Base-by-base conservation (phyloP, 495 filamentous ascomycete genomes). In the Trichoderma virens region DNA sequence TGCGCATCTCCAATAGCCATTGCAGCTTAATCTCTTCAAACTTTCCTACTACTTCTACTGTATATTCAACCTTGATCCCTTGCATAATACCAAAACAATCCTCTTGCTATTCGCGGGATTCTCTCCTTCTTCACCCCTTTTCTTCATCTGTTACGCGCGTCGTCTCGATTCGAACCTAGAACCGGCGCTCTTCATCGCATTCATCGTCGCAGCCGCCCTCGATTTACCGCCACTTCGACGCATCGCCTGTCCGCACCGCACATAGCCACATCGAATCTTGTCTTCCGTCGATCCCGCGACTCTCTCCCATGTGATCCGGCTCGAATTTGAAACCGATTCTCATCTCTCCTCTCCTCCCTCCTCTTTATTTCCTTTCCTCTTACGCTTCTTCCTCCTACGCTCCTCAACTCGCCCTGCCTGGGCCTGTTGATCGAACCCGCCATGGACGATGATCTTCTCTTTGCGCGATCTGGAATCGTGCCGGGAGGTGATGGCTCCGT, bases 401-500 rank as follows among this genome's bases (percentile, higher is more conserved):
- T 23, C 7, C 43, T 54, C 51, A 23, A 56, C 51, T 56, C 51
- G 51, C 51, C 51, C 51, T 56, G 5, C 25, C 13, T 2, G 25
- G 51, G 51, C 14, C 51, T 30, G 51, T 8, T 16, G 11, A 9
- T 56, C 51, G 51, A 56, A 2, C 25, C 51, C 27, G 51, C 51
- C 51, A 56, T 56, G 51, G 51, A 56, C 25, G 27, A 56, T 56
- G 51, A 56, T 30, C 25, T 56, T 8, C 51, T 56, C 51, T 56
- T 56, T 23, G 8, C 51, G 11, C 51, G 51, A 51, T 11, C 38
- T 47, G 51, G 51, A 13, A 56, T 56, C 51, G 51, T 56, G 51
- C 51, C 51, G 51, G 66, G 60, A 39, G 59, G 69, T 61, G 60
- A 70, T 30, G 59, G 45, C 18, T 64, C 69, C 9, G 67, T 68